Conservation (phyloP, 1,139 yeast species). For the Protomyces inundatus region DNA sequence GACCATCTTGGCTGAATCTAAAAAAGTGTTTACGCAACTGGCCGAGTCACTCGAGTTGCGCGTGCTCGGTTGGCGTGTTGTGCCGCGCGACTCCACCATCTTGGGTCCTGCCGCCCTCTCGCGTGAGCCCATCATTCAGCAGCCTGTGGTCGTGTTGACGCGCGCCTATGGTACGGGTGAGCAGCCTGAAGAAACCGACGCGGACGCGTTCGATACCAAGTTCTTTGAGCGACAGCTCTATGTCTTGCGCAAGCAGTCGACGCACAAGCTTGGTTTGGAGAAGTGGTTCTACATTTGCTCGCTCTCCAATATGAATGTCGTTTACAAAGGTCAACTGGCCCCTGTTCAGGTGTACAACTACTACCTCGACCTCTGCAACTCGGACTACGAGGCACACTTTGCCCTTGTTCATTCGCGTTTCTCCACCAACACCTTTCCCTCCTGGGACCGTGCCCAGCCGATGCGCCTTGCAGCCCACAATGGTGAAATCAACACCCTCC, state of each 20-base stretch:
- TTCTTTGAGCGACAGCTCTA: constrained; percentile 78
- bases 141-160: constrained; percentile 73
- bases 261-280: constrained; percentile 86
- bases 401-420: constrained; percentile 95
- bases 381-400: constrained; percentile 90
- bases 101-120: constrained; percentile 92
- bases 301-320: constrained; percentile 78
- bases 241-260: constrained; percentile 79
- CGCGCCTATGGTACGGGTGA: constrained; percentile 44
- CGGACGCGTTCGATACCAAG: constrained; percentile 54
- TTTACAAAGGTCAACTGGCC: constrained; percentile 95
- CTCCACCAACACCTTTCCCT: constrained; percentile 96
- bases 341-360: constrained; percentile 94
- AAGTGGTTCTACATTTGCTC: constrained; percentile 98
- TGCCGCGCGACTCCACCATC: constrained; percentile 90
- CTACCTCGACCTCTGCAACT: constrained; percentile 86
- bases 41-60: constrained; percentile 71
- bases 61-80: constrained; percentile 91
- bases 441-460: constrained; percentile 99
- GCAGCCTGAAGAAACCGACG: constrained; percentile 39
- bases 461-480: constrained; percentile 96
- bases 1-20: constrained; percentile 57
- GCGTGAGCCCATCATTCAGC: constrained; percentile 85
- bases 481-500: constrained; percentile 94
- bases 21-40: constrained; percentile 69